Evolutionary conservation across 2,329 filamentous ascomycete genomes (phyloP).

Genomic region (Aspergillus tanneri): DNA sequence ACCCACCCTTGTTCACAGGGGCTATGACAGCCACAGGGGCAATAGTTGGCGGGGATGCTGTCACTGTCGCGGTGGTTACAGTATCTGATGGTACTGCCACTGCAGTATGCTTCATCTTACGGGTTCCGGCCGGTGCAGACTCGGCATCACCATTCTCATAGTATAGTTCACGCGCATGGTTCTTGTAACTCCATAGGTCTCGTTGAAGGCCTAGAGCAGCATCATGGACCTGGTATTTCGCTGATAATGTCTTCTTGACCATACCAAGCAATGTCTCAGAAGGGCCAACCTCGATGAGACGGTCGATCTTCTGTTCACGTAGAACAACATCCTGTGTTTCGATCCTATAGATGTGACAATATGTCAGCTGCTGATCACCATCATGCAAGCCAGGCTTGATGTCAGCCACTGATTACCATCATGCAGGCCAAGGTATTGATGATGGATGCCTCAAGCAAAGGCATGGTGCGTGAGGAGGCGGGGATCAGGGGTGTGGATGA

Average conservation of each 20-base stretch:
- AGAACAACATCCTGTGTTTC: constrained; percentile 99
- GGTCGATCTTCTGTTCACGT: constrained; percentile 90
- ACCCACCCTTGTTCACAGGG: too few species aligned
- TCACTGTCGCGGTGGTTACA: constrained; percentile 54
- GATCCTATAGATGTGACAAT: too few species aligned
- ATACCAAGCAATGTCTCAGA: constrained; percentile 96
- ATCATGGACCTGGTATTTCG: constrained; percentile 98
- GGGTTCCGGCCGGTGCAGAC: constrained; percentile 84
- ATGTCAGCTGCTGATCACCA: too few species aligned
- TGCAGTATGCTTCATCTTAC: constrained; percentile 46
- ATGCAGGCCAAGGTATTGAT: too few species aligned
- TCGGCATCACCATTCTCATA: constrained; percentile 99
- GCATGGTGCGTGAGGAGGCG: too few species aligned
- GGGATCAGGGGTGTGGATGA: too few species aligned
- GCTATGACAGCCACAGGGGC: constrained; percentile 82
- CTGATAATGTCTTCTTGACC: constrained; percentile 91
- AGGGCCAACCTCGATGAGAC: constrained; percentile 95
- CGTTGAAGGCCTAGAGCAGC: constrained; percentile 93
- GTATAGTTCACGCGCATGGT: constrained; percentile 98
- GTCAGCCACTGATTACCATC: too few species aligned
- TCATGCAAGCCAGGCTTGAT: too few species aligned
- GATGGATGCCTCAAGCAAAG: too few species aligned
- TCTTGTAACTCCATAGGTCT: constrained; percentile 99
- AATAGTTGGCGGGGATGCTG: constrained; percentile 59
- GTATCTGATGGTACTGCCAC: constrained; percentile 44